Evolutionary conservation across 768 basidiomycete genomes (phyloP), one percentile per base, ranked within the genome.

Genomic region (Collybia sp.): DNA sequence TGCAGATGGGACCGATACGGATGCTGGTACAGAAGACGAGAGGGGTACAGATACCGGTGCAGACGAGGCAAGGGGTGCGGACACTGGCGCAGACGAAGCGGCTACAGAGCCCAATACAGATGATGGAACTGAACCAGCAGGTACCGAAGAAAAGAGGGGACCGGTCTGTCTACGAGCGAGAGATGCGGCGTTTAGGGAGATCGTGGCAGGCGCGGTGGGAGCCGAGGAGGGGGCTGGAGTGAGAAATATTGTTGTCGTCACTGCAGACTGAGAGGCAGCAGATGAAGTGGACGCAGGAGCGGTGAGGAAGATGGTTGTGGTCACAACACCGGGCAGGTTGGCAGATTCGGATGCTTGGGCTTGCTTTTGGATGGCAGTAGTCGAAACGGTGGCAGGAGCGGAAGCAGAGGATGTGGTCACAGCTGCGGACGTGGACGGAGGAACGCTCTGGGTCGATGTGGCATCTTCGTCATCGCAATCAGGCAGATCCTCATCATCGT

Each of bases 371-470:
- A 25, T 25, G 25, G 25, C 25, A 25, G 25, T 25, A 8, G 25
- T 25, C 4, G 25, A 25, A 37, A 6, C 17, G 35, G 35, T 37
- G 35, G 35, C 3, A 37, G 35, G 10, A 13, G 35, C 13, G 13
- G 17, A 18, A 13, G 35, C 35, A 18, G 35, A 37, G 35, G 35
- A 18, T 37, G 35, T 4, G 35, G 10, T 37, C 35, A 6, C n/a
- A 18, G 35, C 17, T 12, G 32, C 6, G 30, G 32, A 33, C 30
- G 42, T 32, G 5, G 25, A 33, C 12, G 15, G 32, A 31, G n/a
- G 65, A n/a, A 37, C n/a, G 35, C n/a, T n/a, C 35, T 37, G 17
- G 35, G 35, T 37, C 25, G 25, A 25, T 4, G 4, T 25, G 25
- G 35, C 17, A 18, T 37, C 35, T 13, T 37, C 35, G 17, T 37